Evolutionary conservation across 2,329 filamentous ascomycete genomes (phyloP).

Genomic region (Lasiodiplodia citricola): DNA sequence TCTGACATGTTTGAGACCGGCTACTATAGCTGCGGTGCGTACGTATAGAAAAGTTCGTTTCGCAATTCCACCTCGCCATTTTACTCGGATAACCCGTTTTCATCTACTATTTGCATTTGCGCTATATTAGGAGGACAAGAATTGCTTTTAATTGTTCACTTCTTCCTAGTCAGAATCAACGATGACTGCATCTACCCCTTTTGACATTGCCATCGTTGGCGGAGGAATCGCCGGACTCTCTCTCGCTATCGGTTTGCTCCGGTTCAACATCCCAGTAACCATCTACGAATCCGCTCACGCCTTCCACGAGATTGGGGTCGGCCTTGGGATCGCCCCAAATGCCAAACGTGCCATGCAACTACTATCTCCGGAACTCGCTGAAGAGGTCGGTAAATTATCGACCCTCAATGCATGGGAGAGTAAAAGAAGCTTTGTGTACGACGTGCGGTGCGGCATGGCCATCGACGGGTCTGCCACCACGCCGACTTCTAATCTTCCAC

Average conservation of each 20-base stretch:
- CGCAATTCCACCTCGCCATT: no score
- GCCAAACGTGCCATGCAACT: slow-evolving; percentile 60
- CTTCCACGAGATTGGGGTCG: slow-evolving; percentile 65
- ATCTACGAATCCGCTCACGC: slow-evolving; percentile 62
- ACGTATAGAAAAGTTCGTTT: no score
- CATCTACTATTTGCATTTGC: no score
- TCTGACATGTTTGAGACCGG: no score
- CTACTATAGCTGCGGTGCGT: no score
- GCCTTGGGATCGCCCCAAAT: slow-evolving; percentile 62
- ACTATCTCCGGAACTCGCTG: slow-evolving; percentile 53
- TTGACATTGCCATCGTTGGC: slow-evolving; percentile 62
- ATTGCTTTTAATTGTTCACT: no score
- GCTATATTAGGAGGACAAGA: no score
- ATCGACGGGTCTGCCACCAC: slow-evolving; percentile 29
- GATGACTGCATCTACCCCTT: slow-evolving; percentile 28
- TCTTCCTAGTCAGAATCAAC: no score
- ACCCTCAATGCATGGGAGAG: slow-evolving; percentile 46
- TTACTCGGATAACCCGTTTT: no score
- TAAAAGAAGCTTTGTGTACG: slow-evolving; percentile 49
- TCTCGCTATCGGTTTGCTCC: slow-evolving; percentile 59
- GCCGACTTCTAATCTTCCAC: slow-evolving; percentile 30
- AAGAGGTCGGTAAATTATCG: slow-evolving; percentile 51
- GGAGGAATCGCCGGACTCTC: slow-evolving; percentile 64
- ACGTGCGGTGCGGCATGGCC: slow-evolving; percentile 44
- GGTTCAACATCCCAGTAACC: slow-evolving; percentile 52